These are phyloP conservation scores for Solanum piurae DNA, from an alignment of 257 asterid genomes.

Conservation along the genomic window DNA sequence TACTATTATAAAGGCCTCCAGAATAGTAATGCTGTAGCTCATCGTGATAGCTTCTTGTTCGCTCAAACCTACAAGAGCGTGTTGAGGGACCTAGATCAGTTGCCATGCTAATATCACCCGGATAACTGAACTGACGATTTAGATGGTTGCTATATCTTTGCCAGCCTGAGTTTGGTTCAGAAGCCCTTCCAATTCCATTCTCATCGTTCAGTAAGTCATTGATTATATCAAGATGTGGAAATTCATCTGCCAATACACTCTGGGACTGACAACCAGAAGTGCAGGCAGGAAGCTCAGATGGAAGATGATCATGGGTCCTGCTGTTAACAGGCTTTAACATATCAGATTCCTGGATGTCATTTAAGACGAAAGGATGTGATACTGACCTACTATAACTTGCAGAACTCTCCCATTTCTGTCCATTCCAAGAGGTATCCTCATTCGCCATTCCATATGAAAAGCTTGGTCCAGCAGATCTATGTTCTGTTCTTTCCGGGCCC, in stretches of 20 bases:
- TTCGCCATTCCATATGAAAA: constrained; percentile 49
- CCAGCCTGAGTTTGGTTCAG: neutral
- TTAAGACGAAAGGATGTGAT: constrained; percentile 12
- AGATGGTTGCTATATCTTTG: neutral
- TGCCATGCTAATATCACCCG: neutral
- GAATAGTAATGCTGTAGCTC: constrained; percentile 28
- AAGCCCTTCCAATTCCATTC: neutral
- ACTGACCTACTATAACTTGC: constrained; percentile 31
- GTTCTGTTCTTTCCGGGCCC: constrained; percentile 39
- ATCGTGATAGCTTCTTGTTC: constrained; percentile 11
- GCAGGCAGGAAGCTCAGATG: constrained; percentile 11
- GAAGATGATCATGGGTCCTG: constrained; percentile 39
- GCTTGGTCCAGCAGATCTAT: constrained; percentile 22
- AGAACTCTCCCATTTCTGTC: constrained; percentile 44
- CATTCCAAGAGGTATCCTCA: constrained; percentile 32
- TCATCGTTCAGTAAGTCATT: neutral
- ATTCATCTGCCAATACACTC: neutral
- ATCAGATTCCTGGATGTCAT: constrained; percentile 32
- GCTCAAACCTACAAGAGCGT: neutral
- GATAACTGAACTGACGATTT: neutral
- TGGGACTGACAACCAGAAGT: neutral
- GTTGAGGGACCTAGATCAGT: neutral
- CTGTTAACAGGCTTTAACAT: constrained; percentile 19
- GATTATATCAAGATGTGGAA: neutral
- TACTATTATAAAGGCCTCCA: constrained; percentile 32